Evolutionary conservation across 805 yeast species (phyloP), one percentile per base, ranked within the genome.

Genomic region (Cyberlindnera saturnus): DNA sequence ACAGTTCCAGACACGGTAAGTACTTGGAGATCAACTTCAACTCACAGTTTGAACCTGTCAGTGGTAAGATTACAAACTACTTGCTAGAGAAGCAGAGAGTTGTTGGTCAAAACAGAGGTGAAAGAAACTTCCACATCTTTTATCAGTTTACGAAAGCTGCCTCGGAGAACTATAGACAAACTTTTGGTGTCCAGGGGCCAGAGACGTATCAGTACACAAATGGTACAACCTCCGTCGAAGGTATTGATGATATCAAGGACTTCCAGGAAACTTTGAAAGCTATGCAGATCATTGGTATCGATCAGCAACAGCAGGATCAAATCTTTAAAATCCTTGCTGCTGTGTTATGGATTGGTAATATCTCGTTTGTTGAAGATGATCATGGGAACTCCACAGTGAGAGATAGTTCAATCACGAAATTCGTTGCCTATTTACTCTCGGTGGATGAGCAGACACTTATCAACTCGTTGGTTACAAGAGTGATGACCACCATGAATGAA

Each of bases 21-120:
- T 93, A 93, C 64, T 71, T 93, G 37, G 97, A 93, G 65, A 93
- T 93, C 51, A 80, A 79, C 56, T 93, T 93, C 71, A 86, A 87
- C 62, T 67, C 74, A 17, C 77, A 75, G 54, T 86, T 80, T 57
- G 96, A 86, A 62, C 99, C 99, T 4, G 82, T 88, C 34, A 87
- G 96, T 35, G 99, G 96, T 38, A 91, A 89, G 61, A 93, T 93
- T 61, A 93, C 98, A 43, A 93, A 93, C 64, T 93, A 93, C 62
- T 67, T 93, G 49, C 71, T 93, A 50, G 99, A 93, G 60, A 93
- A 93, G 61, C 96, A 88, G 65, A 77, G 99, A 64, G 97, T 93
- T 29, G 99, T 93, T n/a, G 82, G 91, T 30, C 99, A 93, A 64
- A 86, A 89, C 52, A 73, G 79, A 50, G 81, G 85, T 54, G 99